Evolutionary conservation across 768 basidiomycete genomes (phyloP), one percentile per base, ranked within the genome.

Genomic region (Tylopilus sp.): DNA sequence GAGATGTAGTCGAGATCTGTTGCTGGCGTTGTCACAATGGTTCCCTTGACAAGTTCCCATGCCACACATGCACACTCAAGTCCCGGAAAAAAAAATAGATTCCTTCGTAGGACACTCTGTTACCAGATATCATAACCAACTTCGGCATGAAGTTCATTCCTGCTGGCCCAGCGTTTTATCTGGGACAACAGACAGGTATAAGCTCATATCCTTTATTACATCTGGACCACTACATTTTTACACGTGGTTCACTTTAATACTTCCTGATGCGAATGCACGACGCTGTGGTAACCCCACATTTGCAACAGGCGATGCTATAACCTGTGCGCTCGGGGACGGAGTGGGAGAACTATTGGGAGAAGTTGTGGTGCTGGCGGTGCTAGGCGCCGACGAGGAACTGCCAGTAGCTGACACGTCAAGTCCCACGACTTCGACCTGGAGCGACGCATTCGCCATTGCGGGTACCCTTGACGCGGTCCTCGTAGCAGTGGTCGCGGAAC

Each of bases 1-100:
- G 87, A 91, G 65, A 88, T 89, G 77, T 87, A 72, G 59, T 8
- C 19, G 22, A 48, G 38, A 37, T 46, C 41, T 9, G 44, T 45
- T 30, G 13, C 22, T 13, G 21, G 4, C 10, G 16, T 10, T 10
- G 10, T 25, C 42, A 13, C 24, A 16, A 3, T 31, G 2, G 12
- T 12, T 10, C 17, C 21, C 3, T 26, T 16, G 12, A n/a, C n/a
- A n/a, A n/a, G n/a, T n/a, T n/a, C n/a, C n/a, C n/a, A n/a, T n/a
- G n/a, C n/a, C n/a, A n/a, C n/a, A n/a, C n/a, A n/a, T n/a, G n/a
- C n/a, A n/a, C n/a, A n/a, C n/a, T n/a, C n/a, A n/a, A n/a, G n/a
- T n/a, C n/a, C n/a, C n/a, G n/a, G n/a, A n/a, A n/a, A 31, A 31
- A 13, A 31, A 31, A 31, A 7, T 31, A n/a, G n/a, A n/a, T n/a